Percentiles rank a stretch among this genome's conserved stretches.
phyloP scores from a whole-genome alignment of 441 rosid species.

The Melastoma candidum region DNA sequence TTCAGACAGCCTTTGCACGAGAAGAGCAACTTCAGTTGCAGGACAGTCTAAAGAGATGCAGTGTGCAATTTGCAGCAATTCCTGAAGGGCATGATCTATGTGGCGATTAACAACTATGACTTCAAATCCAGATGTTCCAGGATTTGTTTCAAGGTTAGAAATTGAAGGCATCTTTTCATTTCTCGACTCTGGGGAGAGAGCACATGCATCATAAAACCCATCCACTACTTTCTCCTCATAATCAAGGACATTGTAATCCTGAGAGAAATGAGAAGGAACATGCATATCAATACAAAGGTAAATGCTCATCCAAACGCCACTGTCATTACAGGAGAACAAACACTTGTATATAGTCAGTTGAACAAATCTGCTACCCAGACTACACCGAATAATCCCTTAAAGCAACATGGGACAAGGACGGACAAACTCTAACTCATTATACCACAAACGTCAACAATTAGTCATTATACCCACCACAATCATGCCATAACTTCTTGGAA shows the following conservation, averaged over 20 bases:
- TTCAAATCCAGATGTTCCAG: constrained; percentile 58
- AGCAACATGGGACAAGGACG: too few species aligned
- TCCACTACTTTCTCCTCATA: constrained; percentile 84
- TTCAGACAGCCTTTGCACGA: constrained; percentile 84
- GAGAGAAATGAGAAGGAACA: constrained; percentile 3
- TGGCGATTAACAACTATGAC: constrained; percentile 63
- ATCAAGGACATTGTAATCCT: constrained; percentile 93
- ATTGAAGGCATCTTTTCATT: constrained; percentile 79
- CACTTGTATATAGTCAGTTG: too few species aligned
- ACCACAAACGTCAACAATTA: too few species aligned
- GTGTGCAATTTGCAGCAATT: constrained; percentile 70
- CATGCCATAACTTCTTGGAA: too few species aligned
- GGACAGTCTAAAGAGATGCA: constrained; percentile 74
- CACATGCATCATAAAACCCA: constrained; percentile 80
- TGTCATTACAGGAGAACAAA: too few species aligned
- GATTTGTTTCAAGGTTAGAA: constrained; percentile 66
- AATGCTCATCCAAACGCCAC: too few species aligned
- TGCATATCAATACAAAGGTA: too few species aligned
- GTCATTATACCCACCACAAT: too few species aligned
- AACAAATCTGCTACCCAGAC: too few species aligned
- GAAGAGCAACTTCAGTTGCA: constrained; percentile 40
- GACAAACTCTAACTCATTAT: too few species aligned
- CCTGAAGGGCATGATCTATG: constrained; percentile 64
- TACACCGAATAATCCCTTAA: too few species aligned
- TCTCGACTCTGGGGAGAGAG: constrained; percentile 46